These are phyloP conservation scores for Nyctanthes arbortristis DNA, from an alignment of 257 asterid species.

Conservation along the genomic window DNA sequence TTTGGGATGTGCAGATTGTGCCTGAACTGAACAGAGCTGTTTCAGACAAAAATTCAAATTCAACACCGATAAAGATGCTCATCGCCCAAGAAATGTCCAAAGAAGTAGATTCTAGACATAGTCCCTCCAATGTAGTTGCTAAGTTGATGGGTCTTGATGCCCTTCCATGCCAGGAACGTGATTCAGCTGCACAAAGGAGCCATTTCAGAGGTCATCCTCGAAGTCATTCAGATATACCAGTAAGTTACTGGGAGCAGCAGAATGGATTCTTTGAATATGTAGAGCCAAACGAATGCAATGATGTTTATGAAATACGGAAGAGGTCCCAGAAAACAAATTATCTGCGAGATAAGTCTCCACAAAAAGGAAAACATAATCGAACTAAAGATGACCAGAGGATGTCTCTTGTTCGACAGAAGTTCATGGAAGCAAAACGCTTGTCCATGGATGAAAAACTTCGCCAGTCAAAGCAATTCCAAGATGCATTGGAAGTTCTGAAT, in stretches of 20 bases:
- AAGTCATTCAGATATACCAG: constrained; percentile 60
- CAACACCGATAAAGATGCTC: constrained; percentile 87
- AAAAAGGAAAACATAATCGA: constrained; percentile 48
- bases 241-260: constrained; percentile 66
- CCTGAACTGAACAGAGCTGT: constrained; percentile 47
- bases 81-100: constrained; percentile 93
- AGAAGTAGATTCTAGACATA: constrained; percentile 53
- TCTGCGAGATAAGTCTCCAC: constrained; percentile 39
- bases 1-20: constrained; percentile 52
- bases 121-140: constrained; percentile 85
- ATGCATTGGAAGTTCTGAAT: constrained; percentile 79
- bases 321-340: constrained; percentile 43
- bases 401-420: constrained; percentile 89
- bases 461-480: constrained; percentile 81
- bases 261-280: constrained; percentile 51
- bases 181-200: constrained; percentile 45
- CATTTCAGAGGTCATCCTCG: constrained; percentile 54
- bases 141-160: constrained; percentile 97
- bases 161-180: constrained; percentile 67
- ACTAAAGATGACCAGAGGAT: constrained; percentile 49
- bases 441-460: constrained; percentile 80
- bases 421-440: constrained; percentile 78
- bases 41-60: constrained; percentile 52
- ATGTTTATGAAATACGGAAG: constrained; percentile 67
- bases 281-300: constrained; percentile 57